Evolutionary conservation across 257 asterid species (phyloP), one percentile per base, ranked within the genome.

Genomic region (Primulina eburnea): DNA sequence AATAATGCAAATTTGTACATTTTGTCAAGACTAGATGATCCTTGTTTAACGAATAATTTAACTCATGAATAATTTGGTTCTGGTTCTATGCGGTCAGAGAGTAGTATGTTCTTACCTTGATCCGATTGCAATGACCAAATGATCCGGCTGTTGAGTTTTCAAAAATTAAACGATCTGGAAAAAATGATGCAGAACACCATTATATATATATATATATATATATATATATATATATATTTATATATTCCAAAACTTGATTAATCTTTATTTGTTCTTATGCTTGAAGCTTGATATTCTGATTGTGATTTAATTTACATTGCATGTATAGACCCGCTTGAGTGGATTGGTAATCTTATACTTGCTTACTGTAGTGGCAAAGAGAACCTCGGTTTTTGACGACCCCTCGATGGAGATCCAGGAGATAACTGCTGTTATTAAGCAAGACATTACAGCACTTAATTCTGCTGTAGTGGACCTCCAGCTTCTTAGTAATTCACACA

Each of bases 381-480:
- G 83, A 67, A 79, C 89, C n/a, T 81, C 86, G 6, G 82, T 67
- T 34, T 84, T 81, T 79, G 83, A 84, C 68, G 89, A 84, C 71
- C 89, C 89, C 8, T 72, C 89, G 33, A 38, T 68, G 70, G 89
- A 84, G 72, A 81, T 84, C 30, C 86, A 84, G 63, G 89, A 84
- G 68, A 61, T 79, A 68, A 84, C 86, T 12, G 66, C 81, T 20
- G 81, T 84, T 60, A 84, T 84, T 70, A 84, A 81, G 80, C 83
- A 82, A 69, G 89, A 84, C 60, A 81, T 84, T 20, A 77, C 83
- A 21, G 82, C 86, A 33, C 81, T 81, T 68, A 88, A 90, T 79
- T 80, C 87, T 28, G 89, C 93, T 59, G 88, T 86, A n/a, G 85
- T 84, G 52, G 95, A 86, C 69, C 85, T 90, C 69, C 96, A 88